Conservation (phyloP, 306 rosid genomes). For the Biancaea sappan region DNA sequence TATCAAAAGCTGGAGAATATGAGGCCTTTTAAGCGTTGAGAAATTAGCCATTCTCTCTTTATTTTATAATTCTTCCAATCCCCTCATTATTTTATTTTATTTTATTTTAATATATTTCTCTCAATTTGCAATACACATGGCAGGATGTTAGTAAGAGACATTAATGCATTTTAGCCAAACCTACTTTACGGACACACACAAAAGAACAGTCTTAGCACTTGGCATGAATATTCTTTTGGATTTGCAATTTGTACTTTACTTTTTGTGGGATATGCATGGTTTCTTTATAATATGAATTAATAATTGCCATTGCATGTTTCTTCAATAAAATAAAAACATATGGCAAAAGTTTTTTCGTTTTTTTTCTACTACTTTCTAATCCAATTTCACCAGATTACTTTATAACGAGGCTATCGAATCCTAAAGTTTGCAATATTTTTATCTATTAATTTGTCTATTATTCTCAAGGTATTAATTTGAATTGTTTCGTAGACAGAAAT, state of each 20-base stretch:
- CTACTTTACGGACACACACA: constrained; percentile 26
- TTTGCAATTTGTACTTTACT: constrained; percentile 40
- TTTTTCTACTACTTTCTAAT: constrained; percentile 3
- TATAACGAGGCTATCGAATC: neutral
- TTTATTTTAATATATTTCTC: constrained; percentile 21
- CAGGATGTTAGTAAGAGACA: constrained; percentile 35
- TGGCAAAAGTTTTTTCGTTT: constrained; percentile 16
- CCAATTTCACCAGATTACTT: neutral
- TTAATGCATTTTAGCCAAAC: constrained; percentile 38
- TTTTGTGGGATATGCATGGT: constrained; percentile 30
- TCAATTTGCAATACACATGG: constrained; percentile 43
- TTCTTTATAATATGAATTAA: constrained; percentile 33
- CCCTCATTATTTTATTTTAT: constrained; percentile 24
- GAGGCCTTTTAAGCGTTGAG: constrained; percentile 49
- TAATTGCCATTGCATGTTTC: constrained; percentile 23
- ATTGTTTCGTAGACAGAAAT: too few relatives aligned
- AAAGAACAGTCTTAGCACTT: constrained; percentile 30
- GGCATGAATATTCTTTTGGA: constrained; percentile 53
- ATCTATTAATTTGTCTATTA: neutral
- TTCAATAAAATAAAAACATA: neutral
- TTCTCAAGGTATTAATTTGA: neutral
- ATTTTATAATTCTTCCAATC: constrained; percentile 31
- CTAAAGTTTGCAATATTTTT: neutral
- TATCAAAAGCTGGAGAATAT: constrained; percentile 76
- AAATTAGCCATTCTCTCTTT: constrained; percentile 29